phyloP scores from a whole-genome alignment of 2,329 filamentous ascomycete genomes.

The Biscogniauxia mediterranea region DNA sequence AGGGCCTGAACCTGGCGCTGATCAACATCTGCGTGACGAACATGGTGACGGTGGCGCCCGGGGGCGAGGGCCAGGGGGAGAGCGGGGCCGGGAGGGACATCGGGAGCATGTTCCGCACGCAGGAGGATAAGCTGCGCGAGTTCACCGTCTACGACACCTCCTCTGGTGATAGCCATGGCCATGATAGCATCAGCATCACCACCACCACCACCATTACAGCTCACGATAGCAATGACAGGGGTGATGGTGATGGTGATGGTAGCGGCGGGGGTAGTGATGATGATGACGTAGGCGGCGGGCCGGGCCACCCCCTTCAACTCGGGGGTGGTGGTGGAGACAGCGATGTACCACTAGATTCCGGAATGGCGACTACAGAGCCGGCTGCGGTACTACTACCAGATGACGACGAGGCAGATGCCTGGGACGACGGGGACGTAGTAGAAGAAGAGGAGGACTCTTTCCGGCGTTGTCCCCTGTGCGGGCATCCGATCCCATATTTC shows the following conservation, averaged over 20 bases:
- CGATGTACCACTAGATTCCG: not conserved
- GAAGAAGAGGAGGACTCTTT: slow-evolving; percentile 33
- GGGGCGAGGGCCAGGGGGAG: slow-evolving; percentile 49
- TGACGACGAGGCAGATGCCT: slow-evolving; percentile 19
- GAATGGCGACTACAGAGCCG: slow-evolving; percentile 5
- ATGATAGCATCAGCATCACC: slow-evolving; percentile 8
- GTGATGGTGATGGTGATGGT: not conserved
- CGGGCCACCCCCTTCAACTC: not conserved
- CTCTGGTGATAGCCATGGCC: not conserved
- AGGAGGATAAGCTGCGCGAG: slow-evolving; percentile 66
- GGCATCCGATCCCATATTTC: slow-evolving; percentile 54
- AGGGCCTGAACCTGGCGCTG: slow-evolving; percentile 76
- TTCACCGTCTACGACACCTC: slow-evolving; percentile 56
- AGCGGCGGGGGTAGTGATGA: not conserved
- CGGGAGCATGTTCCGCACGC: slow-evolving; percentile 74
- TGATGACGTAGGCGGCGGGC: not conserved
- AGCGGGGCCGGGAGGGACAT: slow-evolving; percentile 75
- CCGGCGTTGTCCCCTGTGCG: slow-evolving; percentile 51
- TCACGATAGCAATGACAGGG: too few relatives aligned
- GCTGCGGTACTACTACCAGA: slow-evolving; percentile 4
- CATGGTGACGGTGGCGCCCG: slow-evolving; percentile 56
- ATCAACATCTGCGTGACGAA: slow-evolving; percentile 88
- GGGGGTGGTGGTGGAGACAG: not conserved
- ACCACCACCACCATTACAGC: too few relatives aligned
- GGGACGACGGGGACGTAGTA: slow-evolving; percentile 29